phyloP scores from a whole-genome alignment of 176 grass and related monocot species.

The Oryza australiensis region DNA sequence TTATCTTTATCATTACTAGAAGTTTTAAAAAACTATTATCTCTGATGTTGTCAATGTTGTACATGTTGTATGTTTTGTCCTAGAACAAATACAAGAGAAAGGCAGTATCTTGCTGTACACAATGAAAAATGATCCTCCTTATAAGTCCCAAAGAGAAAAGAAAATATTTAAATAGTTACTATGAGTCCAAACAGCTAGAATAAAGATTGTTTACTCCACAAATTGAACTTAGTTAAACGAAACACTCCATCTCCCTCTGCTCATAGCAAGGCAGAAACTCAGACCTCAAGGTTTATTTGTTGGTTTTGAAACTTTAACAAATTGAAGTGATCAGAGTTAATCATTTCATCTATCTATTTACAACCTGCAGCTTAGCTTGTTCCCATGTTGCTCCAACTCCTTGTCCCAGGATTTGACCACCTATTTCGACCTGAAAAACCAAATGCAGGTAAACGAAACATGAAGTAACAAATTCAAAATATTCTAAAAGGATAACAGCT shows the following conservation, averaged over 20 bases:
- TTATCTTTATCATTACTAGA: not conserved
- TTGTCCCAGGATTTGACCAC: slow-evolving; percentile 54
- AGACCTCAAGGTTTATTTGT: slow-evolving; percentile 1
- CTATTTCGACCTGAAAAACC: slow-evolving; percentile 72
- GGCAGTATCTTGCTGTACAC: not conserved
- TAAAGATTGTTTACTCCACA: not conserved
- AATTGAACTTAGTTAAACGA: not conserved
- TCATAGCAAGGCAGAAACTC: slow-evolving; percentile 18
- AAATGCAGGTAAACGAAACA: not conserved
- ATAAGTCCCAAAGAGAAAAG: not conserved
- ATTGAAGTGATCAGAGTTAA: slow-evolving; percentile 12
- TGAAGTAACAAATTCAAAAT: slow-evolving; percentile 11
- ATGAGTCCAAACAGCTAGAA: not conserved
- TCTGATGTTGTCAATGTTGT: not conserved
- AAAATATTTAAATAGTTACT: not conserved
- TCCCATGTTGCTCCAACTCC: slow-evolving; percentile 75
- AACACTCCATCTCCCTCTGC: not conserved
- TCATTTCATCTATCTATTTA: slow-evolving; percentile 8
- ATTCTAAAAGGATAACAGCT: not conserved
- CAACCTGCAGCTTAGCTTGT: slow-evolving; percentile 80
- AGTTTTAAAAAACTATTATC: not conserved
- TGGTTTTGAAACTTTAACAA: slow-evolving; percentile 13
- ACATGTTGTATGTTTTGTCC: not conserved
- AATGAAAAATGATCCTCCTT: not conserved
- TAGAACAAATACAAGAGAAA: not conserved